Percentiles rank a stretch among this genome's conserved stretches.
Conservation (phyloP, 2,329 filamentous ascomycete genomes). For the Scleromitrula shiraiana region DNA sequence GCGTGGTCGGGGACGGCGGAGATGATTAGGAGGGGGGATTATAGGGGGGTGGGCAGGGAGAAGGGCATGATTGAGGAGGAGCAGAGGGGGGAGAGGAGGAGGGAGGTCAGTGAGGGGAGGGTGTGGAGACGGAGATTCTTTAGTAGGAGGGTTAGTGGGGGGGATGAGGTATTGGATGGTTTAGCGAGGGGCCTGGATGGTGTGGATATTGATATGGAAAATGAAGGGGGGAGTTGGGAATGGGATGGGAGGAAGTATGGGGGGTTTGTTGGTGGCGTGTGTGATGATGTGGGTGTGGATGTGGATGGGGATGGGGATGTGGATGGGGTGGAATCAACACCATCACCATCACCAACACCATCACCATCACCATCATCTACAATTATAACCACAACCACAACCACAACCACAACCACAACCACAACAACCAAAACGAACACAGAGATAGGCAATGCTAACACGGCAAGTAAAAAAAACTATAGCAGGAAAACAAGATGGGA, state of each 20-base stretch:
- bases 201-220: slow-evolving; percentile 20
- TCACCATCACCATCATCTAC: too few species aligned
- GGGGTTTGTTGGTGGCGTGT: slow-evolving; percentile 16
- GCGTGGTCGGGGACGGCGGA: too few species aligned
- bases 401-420: too few species aligned
- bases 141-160: slow-evolving; percentile 40
- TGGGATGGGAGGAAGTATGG: slow-evolving; percentile 25
- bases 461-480: slow-evolving; percentile 14
- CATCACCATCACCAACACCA: too few species aligned
- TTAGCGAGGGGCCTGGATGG: slow-evolving; percentile 22
- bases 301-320: neutral
- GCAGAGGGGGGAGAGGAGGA: slow-evolving; percentile 68
- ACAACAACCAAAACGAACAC: too few species aligned
- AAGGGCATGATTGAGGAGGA: slow-evolving; percentile 87
- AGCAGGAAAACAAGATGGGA: slow-evolving; percentile 20
- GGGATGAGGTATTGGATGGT: slow-evolving; percentile 33
- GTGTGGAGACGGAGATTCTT: slow-evolving; percentile 84
- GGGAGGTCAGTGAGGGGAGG: slow-evolving; percentile 63
- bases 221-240: slow-evolving; percentile 24
- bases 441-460: too few species aligned
- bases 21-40: slow-evolving; percentile 74
- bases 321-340: slow-evolving; percentile 1
- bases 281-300: slow-evolving; percentile 15
- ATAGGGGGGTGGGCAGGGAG: slow-evolving; percentile 60
- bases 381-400: too few species aligned